Conservation (phyloP, 495 filamentous ascomycete species). For the Neurospora sp. region DNA sequence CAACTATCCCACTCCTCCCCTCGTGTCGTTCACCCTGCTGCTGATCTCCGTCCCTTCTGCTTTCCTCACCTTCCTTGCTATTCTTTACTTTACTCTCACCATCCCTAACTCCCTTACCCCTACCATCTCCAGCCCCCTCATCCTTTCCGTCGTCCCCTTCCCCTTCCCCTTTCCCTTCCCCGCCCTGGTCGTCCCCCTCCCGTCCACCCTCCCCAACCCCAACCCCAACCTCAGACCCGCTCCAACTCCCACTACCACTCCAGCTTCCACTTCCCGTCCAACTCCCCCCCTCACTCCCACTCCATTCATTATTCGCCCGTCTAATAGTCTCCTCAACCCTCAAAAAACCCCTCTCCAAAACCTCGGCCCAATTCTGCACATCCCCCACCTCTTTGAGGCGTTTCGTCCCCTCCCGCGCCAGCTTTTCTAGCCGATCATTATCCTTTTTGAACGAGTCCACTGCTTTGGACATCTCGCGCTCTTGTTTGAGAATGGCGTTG, state of each 20-base stretch:
- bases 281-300: conserved; percentile 16
- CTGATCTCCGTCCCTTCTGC: not conserved
- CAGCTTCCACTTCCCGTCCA: not conserved
- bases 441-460: conserved; percentile 60
- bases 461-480: conserved; percentile 53
- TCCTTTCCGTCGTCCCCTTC: conserved; percentile 6
- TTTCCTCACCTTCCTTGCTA: not conserved
- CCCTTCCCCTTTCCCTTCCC: too few species aligned
- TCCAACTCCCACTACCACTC: conserved; percentile 15
- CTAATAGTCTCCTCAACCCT: conserved; percentile 80
- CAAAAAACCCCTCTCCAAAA: conserved; percentile 83
- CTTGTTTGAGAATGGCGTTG: conserved; percentile 57
- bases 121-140: conserved; percentile 1
- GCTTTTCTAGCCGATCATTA: conserved; percentile 56
- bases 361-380: conserved; percentile 96
- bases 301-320: conserved; percentile 32
- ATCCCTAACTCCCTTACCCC: not conserved
- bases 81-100: not conserved
- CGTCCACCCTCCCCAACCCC: not conserved
- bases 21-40: not conserved
- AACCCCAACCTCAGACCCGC: conserved; percentile 18
- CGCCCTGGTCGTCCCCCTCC: not conserved
- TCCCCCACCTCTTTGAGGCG: conserved; percentile 89
- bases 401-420: conserved; percentile 57
- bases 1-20: not conserved